Evolutionary conservation across 768 basidiomycete species (phyloP), one percentile per base, ranked within the genome.

Genomic region (Scleroderma bovista): DNA sequence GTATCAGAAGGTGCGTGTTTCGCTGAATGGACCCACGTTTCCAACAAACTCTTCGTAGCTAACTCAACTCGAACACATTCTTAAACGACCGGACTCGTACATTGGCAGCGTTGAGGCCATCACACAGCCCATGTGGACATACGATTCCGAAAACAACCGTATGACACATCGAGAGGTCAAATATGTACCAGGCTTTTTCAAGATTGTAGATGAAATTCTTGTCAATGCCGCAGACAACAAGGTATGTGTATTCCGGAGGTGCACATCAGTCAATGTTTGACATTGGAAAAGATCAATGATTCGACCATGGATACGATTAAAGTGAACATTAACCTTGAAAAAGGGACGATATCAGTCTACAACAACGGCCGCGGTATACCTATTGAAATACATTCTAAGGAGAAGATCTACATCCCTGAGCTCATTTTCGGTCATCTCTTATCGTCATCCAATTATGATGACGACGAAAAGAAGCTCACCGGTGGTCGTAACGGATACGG

Each of bases 151-250:
- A 32, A 80, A 72, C 34, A 93, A 92, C 61, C 84, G 84, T 24
- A 93, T 99, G 85, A 81, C 81, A 1, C 69, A 82, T 60, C 78
- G 86, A 60, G 93, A 84, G 43, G 88, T 86, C 55, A 89, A 82
- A 60, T 99, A 86, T 62, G 94, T 97, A 2, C 96, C 96, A 0
- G 96, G 94, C 47, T 95, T 99, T 68, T 93, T 94, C 80, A 99
- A 99, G 77, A 99, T 99, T 60, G 86, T 99, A 13, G 96, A 99
- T 61, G 96, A 99, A 72, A 99, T 99, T 61, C 75, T 99, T 3
- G 96, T 99, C 60, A 99, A 99, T 68, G 96, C 96, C 19, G 96
- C 96, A 3, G 96, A 99, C 66, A 96, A 98, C 72, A 99, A 99
- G 85, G 95, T 90, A 55, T 49, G 75, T 67, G 9, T n/a, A 13